Evolutionary conservation across 805 yeast species (phyloP).

Genomic region (Wickerhamomyces canadensis): DNA sequence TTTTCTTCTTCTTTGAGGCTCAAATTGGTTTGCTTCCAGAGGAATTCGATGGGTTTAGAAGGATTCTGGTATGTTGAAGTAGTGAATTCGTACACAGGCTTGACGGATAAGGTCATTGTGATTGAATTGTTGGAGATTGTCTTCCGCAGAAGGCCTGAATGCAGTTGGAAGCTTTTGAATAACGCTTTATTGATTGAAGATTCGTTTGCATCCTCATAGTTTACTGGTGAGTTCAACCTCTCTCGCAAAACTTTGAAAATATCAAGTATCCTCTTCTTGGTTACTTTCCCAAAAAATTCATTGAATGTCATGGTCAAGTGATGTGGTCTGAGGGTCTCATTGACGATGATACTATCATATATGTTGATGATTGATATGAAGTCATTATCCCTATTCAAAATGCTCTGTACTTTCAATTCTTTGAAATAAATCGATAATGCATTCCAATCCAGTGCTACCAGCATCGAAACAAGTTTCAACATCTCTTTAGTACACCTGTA

Average conservation of each 20-base stretch:
- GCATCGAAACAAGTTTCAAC: constrained; percentile 2
- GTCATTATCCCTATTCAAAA: background rate
- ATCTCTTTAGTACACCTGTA: constrained; percentile 1
- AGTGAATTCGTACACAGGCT: background rate
- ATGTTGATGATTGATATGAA: background rate
- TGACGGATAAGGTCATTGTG: background rate
- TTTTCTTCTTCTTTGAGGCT: background rate
- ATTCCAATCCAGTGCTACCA: background rate
- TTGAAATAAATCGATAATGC: background rate
- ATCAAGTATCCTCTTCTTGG: background rate
- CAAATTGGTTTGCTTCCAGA: background rate
- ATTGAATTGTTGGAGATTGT: no score
- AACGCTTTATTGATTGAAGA: background rate
- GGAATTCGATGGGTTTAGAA: no score
- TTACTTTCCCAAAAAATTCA: background rate
- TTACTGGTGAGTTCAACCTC: background rate
- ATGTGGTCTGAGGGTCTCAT: background rate
- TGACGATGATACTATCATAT: background rate
- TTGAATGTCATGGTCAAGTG: background rate
- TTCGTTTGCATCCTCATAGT: background rate
- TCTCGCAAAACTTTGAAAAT: background rate
- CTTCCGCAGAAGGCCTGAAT: background rate
- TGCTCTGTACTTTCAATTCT: background rate
- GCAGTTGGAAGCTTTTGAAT: background rate
- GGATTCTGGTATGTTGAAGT: no score